Evolutionary conservation across 2,329 filamentous ascomycete species (phyloP).

Genomic region (Amauroascus verrucosus): DNA sequence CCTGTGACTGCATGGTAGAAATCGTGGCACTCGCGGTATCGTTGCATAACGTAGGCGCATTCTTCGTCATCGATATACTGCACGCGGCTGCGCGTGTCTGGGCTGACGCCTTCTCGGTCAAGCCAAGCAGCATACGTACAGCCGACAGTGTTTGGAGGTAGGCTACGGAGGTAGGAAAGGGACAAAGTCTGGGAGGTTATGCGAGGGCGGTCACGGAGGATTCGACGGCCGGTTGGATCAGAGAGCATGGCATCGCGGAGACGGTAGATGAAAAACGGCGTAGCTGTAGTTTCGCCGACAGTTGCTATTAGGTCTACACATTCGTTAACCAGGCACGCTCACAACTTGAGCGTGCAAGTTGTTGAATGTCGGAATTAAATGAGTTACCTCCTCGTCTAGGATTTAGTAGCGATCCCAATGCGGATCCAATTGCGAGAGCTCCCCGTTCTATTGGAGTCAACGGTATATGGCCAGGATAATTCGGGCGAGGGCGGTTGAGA

Average conservation of each 20-base stretch:
- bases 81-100: slow-evolving; percentile 73
- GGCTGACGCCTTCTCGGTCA: slow-evolving; percentile 85
- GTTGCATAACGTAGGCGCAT: slow-evolving; percentile 96
- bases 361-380: not conserved
- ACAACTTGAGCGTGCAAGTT: not conserved
- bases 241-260: slow-evolving; percentile 87
- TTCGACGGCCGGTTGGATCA: slow-evolving; percentile 72
- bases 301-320: slow-evolving; percentile 75
- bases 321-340: not conserved
- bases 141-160: slow-evolving; percentile 67
- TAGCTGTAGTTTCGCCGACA: slow-evolving; percentile 87
- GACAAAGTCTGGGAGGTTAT: slow-evolving; percentile 65
- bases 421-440: slow-evolving; percentile 55
- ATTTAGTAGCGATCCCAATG: slow-evolving; percentile 53
- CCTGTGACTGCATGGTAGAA: slow-evolving; percentile 95
- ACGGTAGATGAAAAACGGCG: slow-evolving; percentile 87
- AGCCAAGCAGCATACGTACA: slow-evolving; percentile 79
- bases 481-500: slow-evolving; percentile 71
- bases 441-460: slow-evolving; percentile 67
- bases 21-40: slow-evolving; percentile 94
- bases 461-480: slow-evolving; percentile 87
- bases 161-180: slow-evolving; percentile 57
- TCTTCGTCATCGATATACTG: slow-evolving; percentile 91
- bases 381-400: slow-evolving; percentile 63
- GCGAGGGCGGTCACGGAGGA: slow-evolving; percentile 79